Evolutionary conservation across 805 yeast genomes (phyloP).

Genomic region (Wickerhamomyces kurtzmanii): DNA sequence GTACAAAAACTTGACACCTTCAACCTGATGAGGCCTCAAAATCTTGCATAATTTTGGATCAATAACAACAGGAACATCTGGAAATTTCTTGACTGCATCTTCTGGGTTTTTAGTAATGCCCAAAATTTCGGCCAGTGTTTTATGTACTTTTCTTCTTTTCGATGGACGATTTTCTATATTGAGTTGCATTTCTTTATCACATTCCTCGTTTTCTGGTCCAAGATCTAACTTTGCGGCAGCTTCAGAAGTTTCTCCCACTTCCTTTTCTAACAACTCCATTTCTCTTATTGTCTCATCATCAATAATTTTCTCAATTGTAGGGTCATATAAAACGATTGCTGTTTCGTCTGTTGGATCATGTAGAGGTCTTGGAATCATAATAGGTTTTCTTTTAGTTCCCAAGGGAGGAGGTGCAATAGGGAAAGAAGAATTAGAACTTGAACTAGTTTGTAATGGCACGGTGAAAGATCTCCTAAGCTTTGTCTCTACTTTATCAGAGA

Average conservation of each 20-base stretch:
- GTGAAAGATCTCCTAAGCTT: slow-evolving; percentile 40
- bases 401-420: slow-evolving; percentile 65
- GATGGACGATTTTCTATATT: slow-evolving; percentile 2
- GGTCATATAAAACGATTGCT: slow-evolving; percentile 92
- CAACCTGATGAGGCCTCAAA: slow-evolving; percentile 91
- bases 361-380: slow-evolving; percentile 80
- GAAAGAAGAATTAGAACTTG: slow-evolving; percentile 12
- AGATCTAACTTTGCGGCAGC: slow-evolving; percentile 17
- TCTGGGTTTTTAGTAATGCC: slow-evolving; percentile 53
- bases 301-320: slow-evolving; percentile 60
- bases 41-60: slow-evolving; percentile 82
- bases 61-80: slow-evolving; percentile 91
- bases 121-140: slow-evolving; percentile 67
- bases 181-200: slow-evolving; percentile 1
- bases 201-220: slow-evolving; percentile 7
- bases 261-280: slow-evolving; percentile 20
- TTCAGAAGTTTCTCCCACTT: slow-evolving; percentile 20
- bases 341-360: slow-evolving; percentile 91
- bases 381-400: slow-evolving; percentile 66
- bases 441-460: slow-evolving; percentile 44
- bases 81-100: slow-evolving; percentile 42
- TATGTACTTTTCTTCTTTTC: slow-evolving; percentile 38
- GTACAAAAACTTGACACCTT: slow-evolving; percentile 87
- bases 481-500: slow-evolving; percentile 24
- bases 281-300: slow-evolving; percentile 13